These are phyloP conservation scores for Trichosporon sp. DNA, from an alignment of 1,284 basidiomycete species.

Conservation along the genomic window DNA sequence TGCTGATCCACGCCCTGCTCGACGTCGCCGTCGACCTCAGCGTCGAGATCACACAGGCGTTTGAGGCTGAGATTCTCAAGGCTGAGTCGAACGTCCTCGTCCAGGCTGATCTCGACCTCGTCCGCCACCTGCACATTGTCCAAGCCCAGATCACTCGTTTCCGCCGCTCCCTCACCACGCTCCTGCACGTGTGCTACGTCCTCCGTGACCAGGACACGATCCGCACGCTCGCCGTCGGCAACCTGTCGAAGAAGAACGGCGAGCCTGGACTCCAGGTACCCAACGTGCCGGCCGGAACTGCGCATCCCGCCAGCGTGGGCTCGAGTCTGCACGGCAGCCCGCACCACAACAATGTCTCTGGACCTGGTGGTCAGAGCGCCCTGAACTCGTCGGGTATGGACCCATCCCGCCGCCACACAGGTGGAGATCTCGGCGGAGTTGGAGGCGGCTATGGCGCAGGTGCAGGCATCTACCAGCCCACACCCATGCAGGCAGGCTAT, in stretches of 20 bases:
- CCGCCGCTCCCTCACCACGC: constrained; percentile 49
- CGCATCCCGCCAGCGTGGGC: neutral
- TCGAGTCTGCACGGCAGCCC: constrained; percentile 14
- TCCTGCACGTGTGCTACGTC: constrained; percentile 52
- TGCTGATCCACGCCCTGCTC: constrained; percentile 55
- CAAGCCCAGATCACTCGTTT: constrained; percentile 56
- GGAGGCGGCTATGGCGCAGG: neutral
- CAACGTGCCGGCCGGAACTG: neutral
- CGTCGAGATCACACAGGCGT: constrained; percentile 54
- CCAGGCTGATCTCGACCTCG: constrained; percentile 54
- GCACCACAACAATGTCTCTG: constrained; percentile 24
- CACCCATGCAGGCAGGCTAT: neutral
- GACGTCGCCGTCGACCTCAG: constrained; percentile 54
- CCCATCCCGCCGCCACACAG: neutral
- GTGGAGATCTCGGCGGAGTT: neutral
- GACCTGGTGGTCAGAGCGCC: neutral
- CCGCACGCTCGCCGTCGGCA: constrained; percentile 35
- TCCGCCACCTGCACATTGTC: constrained; percentile 54
- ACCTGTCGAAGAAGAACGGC: constrained; percentile 8
- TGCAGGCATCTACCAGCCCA: constrained; percentile 3
- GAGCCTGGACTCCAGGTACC: constrained; percentile 1
- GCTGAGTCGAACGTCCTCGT: constrained; percentile 55
- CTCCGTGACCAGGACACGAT: constrained; percentile 54
- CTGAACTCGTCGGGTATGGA: neutral
- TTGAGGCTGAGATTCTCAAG: constrained; percentile 55